Percentiles rank a stretch among this genome's conserved stretches.
These are phyloP conservation scores for Uromyces viciae-fabae DNA, from an alignment of 1,284 basidiomycete genomes.

Conservation along the genomic window DNA sequence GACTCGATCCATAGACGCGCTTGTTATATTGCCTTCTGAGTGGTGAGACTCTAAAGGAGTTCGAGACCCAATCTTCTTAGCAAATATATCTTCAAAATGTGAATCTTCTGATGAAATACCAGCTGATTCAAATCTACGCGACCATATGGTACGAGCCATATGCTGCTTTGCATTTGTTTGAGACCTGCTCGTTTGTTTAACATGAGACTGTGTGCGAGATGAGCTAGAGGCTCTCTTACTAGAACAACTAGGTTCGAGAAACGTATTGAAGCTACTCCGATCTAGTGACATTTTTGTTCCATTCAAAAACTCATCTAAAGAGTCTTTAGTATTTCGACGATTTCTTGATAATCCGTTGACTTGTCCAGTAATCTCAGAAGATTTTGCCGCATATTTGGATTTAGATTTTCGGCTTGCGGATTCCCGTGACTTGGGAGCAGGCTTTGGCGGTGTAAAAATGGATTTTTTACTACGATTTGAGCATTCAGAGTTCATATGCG, in stretches of 20 bases:
- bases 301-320: background rate
- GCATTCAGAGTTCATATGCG: slow-evolving; percentile 3
- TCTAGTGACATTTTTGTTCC: background rate
- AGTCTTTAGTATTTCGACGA: background rate
- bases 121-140: background rate
- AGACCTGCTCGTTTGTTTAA: background rate
- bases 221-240: background rate
- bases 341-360: background rate
- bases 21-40: background rate
- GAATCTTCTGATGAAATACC: slow-evolving; percentile 28
- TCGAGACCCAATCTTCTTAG: background rate
- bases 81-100: background rate
- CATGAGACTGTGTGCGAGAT: background rate
- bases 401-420: background rate
- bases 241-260: background rate
- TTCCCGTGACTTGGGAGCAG: background rate
- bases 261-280: background rate
- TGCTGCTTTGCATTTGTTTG: background rate
- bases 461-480: background rate
- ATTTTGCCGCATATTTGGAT: background rate
- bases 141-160: slow-evolving; percentile 35
- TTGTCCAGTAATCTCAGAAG: background rate
- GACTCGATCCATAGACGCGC: background rate
- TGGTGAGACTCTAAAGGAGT: background rate
- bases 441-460: slow-evolving; percentile 4